These are phyloP conservation scores for Juglanconis oblonga DNA, from an alignment of 2,329 filamentous ascomycete species.

Conservation along the genomic window DNA sequence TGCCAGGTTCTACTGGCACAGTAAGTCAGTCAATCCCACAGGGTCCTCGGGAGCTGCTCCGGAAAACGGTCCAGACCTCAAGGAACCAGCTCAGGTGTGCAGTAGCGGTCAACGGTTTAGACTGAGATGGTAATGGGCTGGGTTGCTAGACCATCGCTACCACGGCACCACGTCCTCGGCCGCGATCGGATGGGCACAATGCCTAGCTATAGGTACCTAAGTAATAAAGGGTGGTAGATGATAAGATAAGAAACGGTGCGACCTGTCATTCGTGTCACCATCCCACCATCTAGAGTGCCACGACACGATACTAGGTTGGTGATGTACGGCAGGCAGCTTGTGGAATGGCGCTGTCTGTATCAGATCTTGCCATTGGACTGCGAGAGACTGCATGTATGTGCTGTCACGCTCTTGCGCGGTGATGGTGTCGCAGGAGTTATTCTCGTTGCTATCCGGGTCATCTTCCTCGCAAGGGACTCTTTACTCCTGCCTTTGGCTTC, in stretches of 20 bases:
- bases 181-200: neutral
- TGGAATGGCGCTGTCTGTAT: neutral
- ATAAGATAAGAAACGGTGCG: slow-evolving; percentile 11
- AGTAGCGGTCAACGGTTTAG: neutral
- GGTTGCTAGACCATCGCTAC: no score
- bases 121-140: neutral
- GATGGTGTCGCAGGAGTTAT: neutral
- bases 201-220: neutral
- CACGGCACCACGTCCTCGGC: neutral
- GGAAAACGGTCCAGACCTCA: no score
- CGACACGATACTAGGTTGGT: neutral
- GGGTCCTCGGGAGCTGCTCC: no score
- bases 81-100: no score
- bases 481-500: no score
- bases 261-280: neutral
- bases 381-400: neutral
- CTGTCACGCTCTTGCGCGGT: neutral
- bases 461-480: neutral
- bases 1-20: no score
- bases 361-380: neutral
- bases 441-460: neutral
- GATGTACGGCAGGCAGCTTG: neutral
- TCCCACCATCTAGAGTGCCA: neutral
- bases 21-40: no score
- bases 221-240: neutral